Conservation (phyloP, 257 asterid genomes). For the Echites panduratus region DNA sequence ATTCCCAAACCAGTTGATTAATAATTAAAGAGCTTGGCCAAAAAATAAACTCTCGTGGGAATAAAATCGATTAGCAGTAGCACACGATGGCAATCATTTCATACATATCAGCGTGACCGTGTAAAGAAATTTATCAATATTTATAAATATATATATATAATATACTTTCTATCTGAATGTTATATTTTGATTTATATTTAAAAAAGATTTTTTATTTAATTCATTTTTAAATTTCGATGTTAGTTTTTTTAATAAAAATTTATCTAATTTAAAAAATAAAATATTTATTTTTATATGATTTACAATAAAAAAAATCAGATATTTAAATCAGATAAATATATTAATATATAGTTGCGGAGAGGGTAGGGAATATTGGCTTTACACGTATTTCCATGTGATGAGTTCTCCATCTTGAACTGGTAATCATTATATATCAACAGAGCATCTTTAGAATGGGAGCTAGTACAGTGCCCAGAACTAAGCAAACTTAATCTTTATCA, state of each 20-base stretch:
- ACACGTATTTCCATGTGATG: constrained; percentile 41
- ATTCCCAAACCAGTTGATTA: neutral
- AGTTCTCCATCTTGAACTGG: constrained; percentile 23
- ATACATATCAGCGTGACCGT: neutral
- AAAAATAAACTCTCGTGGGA: neutral
- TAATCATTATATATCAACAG: constrained; percentile 42
- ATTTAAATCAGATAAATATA: too few species aligned
- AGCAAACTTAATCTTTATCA: constrained; percentile 28
- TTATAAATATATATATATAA: too few species aligned
- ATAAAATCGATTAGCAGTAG: neutral
- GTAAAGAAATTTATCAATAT: neutral
- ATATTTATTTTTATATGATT: too few species aligned
- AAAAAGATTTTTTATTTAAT: too few species aligned
- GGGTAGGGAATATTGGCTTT: constrained; percentile 27
- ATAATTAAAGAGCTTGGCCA: neutral
- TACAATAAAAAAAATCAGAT: too few species aligned
- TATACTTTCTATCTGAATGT: too few species aligned
- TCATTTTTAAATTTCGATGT: too few species aligned
- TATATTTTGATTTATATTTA: too few species aligned
- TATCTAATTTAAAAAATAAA: too few species aligned
- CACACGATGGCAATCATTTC: constrained; percentile 6
- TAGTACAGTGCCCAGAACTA: constrained; percentile 17
- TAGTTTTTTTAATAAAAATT: too few species aligned
- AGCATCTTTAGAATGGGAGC: constrained; percentile 22
- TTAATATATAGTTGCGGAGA: neutral